These are phyloP conservation scores for Alternaria burnsii DNA, from an alignment of 2,329 filamentous ascomycete species.

Conservation along the genomic window DNA sequence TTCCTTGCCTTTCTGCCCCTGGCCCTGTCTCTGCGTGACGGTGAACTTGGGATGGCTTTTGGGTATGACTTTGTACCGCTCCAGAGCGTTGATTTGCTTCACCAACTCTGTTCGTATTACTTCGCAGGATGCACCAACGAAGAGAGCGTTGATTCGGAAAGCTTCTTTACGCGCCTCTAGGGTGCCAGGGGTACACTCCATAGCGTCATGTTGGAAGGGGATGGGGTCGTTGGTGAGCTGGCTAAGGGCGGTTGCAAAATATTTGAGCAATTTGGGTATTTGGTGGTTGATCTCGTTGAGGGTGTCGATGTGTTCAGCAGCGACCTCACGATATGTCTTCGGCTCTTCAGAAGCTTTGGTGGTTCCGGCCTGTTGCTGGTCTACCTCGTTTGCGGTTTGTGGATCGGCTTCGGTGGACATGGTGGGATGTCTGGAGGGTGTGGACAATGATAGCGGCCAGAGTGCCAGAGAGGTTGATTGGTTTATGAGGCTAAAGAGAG, in stretches of 20 bases:
- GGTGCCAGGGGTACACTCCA: constrained; percentile 37
- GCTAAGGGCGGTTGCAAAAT: constrained; percentile 82
- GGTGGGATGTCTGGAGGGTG: constrained; percentile 7
- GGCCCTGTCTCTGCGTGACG: constrained; percentile 8
- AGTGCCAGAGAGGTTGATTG: not conserved
- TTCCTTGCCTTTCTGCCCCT: constrained; percentile 14
- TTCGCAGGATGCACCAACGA: constrained; percentile 78
- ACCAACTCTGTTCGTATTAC: constrained; percentile 35
- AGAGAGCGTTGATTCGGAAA: constrained; percentile 63
- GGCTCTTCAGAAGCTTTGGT: constrained; percentile 15
- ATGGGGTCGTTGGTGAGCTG: constrained; percentile 60
- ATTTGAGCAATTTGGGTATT: constrained; percentile 68
- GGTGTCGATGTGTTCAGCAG: constrained; percentile 44
- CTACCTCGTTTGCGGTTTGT: constrained; percentile 8
- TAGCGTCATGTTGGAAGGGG: constrained; percentile 52
- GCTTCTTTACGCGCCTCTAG: constrained; percentile 55
- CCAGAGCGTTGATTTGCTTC: constrained; percentile 43
- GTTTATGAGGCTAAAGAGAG: no score
- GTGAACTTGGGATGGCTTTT: constrained; percentile 33
- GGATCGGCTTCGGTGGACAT: constrained; percentile 26
- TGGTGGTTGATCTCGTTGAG: constrained; percentile 41
- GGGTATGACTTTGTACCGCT: constrained; percentile 45
- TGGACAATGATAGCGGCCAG: not conserved
- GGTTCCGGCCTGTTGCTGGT: constrained; percentile 11
- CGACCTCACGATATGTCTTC: constrained; percentile 42